Percentiles rank a stretch among this genome's conserved stretches.
These are phyloP conservation scores for Cladophialophora psammophila DNA, from an alignment of 2,329 filamentous ascomycete genomes.

Conservation along the genomic window DNA sequence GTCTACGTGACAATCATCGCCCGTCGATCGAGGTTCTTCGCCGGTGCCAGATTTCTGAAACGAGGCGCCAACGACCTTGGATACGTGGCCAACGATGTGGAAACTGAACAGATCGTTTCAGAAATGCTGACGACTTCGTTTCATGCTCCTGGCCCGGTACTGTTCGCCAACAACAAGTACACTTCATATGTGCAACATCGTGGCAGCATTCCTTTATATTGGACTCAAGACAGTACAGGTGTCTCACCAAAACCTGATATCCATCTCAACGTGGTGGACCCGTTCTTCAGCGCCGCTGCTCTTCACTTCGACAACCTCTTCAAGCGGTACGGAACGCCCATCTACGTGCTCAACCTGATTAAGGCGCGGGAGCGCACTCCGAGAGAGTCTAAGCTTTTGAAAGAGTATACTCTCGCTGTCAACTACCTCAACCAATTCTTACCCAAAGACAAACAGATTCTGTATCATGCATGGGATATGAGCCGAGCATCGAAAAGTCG, in stretches of 20 bases:
- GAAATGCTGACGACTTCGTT: constrained; percentile 95
- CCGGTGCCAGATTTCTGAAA: constrained; percentile 92
- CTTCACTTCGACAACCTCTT: constrained; percentile 96
- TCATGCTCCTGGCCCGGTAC: constrained; percentile 82
- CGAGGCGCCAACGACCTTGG: constrained; percentile 92
- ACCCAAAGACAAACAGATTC: constrained; percentile 81
- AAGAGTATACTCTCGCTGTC: constrained; percentile 86
- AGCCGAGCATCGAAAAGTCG: constrained; percentile 90
- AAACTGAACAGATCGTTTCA: constrained; percentile 97
- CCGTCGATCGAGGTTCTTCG: constrained; percentile 88
- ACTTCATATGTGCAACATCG: constrained; percentile 97
- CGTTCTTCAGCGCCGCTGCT: constrained; percentile 91
- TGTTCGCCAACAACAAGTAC: constrained; percentile 88
- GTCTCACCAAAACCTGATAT: constrained; percentile 97
- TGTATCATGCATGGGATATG: constrained; percentile 98
- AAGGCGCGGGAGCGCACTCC: constrained; percentile 87
- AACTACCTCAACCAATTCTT: constrained; percentile 94
- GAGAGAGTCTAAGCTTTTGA: constrained; percentile 86
- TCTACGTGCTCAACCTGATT: constrained; percentile 91
- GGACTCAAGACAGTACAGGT: constrained; percentile 95
- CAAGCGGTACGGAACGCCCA: constrained; percentile 86
- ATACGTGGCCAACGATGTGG: constrained; percentile 97
- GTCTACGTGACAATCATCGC: constrained; percentile 95
- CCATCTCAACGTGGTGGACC: constrained; percentile 91
- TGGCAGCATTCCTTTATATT: constrained; percentile 94